Conservation (phyloP, 2,329 filamentous ascomycete species). For the Trichoderma endophyticum region DNA sequence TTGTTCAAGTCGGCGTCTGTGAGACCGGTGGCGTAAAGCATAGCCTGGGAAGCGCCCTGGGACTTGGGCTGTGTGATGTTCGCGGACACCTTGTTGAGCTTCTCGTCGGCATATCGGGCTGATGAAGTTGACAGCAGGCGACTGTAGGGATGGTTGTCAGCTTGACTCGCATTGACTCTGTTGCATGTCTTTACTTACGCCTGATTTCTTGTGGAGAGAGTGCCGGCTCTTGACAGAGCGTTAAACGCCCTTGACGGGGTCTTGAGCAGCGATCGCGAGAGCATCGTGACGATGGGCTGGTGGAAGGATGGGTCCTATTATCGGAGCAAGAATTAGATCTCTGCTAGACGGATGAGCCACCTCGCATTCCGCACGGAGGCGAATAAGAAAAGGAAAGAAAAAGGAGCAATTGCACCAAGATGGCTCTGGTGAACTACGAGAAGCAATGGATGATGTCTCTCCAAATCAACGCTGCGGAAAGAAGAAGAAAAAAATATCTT, state of each 20-base stretch:
- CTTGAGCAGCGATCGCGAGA: slow-evolving; percentile 23
- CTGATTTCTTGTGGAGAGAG: slow-evolving; percentile 19
- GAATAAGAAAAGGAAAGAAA: background rate
- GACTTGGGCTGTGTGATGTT: slow-evolving; percentile 95
- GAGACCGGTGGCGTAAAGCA: slow-evolving; percentile 95
- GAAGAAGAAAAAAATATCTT: background rate
- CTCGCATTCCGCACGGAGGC: background rate
- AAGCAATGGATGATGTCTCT: background rate
- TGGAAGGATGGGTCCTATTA: background rate
- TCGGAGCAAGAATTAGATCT: slow-evolving; percentile 1
- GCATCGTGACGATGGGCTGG: slow-evolving; percentile 20
- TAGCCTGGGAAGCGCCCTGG: slow-evolving; percentile 96
- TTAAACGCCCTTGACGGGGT: slow-evolving; percentile 16
- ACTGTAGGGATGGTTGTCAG: slow-evolving; percentile 29
- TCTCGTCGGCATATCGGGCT: slow-evolving; percentile 46
- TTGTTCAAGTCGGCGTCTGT: slow-evolving; percentile 87
- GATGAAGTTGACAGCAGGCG: slow-evolving; percentile 52
- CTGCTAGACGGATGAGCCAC: background rate
- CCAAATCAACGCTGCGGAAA: no score
- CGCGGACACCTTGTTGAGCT: slow-evolving; percentile 80
- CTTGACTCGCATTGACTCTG: background rate
- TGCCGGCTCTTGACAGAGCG: slow-evolving; percentile 20
- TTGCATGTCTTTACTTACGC: slow-evolving; percentile 15
- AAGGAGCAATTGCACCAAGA: background rate
- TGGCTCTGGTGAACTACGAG: background rate